Conservation (phyloP, 352 stramenopile genomes). For the Blastocystis sp. region DNA sequence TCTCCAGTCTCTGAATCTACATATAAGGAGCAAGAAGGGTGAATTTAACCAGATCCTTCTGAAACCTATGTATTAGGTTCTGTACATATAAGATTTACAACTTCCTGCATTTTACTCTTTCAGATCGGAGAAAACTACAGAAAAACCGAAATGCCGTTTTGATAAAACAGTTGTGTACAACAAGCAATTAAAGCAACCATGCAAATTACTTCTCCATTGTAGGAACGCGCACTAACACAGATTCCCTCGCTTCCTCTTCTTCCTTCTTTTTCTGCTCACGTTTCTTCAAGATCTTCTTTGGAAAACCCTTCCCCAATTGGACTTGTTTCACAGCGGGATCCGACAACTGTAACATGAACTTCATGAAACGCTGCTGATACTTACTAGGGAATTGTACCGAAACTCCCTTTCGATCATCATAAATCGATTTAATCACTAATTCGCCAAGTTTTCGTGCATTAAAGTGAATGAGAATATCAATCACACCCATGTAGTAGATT, state of each 20-base stretch:
- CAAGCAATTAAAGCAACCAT: background rate
- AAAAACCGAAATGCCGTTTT: background rate
- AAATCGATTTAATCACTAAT: conserved; percentile 82
- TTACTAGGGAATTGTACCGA: conserved; percentile 71
- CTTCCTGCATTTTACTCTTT: background rate
- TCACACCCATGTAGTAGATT: conserved; percentile 87
- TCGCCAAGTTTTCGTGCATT: conserved; percentile 85
- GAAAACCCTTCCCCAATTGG: conserved; percentile 36
- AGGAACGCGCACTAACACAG: background rate
- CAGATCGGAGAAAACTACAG: background rate
- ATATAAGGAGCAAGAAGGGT: background rate
- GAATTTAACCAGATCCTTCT: background rate
- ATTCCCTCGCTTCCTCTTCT: conserved; percentile 14
- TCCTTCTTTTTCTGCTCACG: conserved; percentile 5
- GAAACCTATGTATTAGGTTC: conserved; percentile 11
- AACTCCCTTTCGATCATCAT: conserved; percentile 76
- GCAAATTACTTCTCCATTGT: background rate
- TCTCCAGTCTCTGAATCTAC: conserved; percentile 24
- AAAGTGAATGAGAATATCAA: conserved; percentile 86
- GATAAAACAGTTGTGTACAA: background rate
- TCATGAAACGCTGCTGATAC: conserved; percentile 84
- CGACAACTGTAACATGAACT: conserved; percentile 75
- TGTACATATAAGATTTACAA: background rate
- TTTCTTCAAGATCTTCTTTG: conserved; percentile 53
- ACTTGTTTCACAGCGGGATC: conserved; percentile 51